These are phyloP conservation scores for Candida caryicola DNA, from an alignment of 805 yeast species.

Conservation along the genomic window DNA sequence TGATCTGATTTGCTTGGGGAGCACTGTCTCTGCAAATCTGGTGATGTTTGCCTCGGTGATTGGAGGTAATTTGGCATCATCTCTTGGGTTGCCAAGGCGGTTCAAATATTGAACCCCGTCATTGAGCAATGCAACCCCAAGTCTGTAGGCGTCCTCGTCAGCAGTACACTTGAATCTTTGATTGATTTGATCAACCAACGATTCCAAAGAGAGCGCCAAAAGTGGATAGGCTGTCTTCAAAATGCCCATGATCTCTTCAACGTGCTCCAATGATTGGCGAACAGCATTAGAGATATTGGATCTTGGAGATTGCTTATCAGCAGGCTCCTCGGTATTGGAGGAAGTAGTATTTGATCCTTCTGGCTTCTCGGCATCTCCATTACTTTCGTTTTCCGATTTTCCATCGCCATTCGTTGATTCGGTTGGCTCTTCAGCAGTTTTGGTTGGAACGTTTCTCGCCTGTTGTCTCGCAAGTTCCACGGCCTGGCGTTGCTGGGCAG, in stretches of 20 bases:
- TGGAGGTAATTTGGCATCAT: constrained; percentile 83
- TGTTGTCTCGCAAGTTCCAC: constrained; percentile 30
- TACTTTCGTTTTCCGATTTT: constrained; percentile 2
- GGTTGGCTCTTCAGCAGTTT: constrained; percentile 4
- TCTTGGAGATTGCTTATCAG: neutral
- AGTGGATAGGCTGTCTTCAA: constrained; percentile 95
- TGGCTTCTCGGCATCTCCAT: constrained; percentile 5
- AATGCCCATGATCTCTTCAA: constrained; percentile 88
- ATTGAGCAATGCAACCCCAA: constrained; percentile 85
- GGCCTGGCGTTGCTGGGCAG: constrained; percentile 79
- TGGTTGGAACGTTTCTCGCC: constrained; percentile 2
- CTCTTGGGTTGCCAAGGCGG: constrained; percentile 81
- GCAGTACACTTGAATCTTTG: constrained; percentile 91
- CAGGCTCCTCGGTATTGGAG: constrained; percentile 6
- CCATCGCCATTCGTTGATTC: constrained; percentile 1
- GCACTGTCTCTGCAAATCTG: constrained; percentile 87
- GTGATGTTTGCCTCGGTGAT: constrained; percentile 86
- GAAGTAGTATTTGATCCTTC: constrained; percentile 6
- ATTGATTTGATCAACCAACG: constrained; percentile 91
- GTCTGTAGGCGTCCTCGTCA: constrained; percentile 93
- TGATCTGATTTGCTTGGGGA: constrained; percentile 83
- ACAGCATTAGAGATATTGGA: constrained; percentile 12
- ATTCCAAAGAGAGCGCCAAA: constrained; percentile 86
- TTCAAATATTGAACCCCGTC: constrained; percentile 92
- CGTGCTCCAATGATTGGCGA: constrained; percentile 90